These are phyloP conservation scores for Beauveria brongniartii DNA, from an alignment of 2,329 filamentous ascomycete species.

Conservation along the genomic window DNA sequence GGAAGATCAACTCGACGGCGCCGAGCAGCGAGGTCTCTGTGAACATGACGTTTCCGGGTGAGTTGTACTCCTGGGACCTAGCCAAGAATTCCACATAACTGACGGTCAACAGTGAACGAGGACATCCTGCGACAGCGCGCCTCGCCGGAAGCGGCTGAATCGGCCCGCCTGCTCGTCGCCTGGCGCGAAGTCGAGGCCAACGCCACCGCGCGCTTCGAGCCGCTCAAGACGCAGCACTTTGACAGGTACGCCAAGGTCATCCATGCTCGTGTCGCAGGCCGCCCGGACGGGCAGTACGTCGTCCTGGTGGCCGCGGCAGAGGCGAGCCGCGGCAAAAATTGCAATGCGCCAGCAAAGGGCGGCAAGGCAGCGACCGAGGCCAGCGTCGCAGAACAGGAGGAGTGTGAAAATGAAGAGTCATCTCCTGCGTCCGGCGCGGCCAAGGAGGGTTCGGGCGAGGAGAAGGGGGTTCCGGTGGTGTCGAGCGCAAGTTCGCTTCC, in stretches of 20 bases:
- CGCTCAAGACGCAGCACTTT: neutral
- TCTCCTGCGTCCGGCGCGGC: slow-evolving; percentile 7
- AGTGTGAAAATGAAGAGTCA: neutral
- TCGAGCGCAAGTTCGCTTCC: neutral
- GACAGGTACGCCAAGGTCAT: neutral
- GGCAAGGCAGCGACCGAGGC: neutral
- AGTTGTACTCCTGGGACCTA: neutral
- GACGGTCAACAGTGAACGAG: neutral
- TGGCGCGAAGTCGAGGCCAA: neutral
- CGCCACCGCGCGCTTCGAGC: neutral
- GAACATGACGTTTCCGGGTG: neutral
- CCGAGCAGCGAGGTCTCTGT: neutral
- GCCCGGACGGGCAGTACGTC: neutral
- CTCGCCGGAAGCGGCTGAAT: neutral
- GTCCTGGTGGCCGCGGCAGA: neutral
- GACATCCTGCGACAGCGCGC: neutral
- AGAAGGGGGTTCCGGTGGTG: neutral
- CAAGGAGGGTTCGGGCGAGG: neutral
- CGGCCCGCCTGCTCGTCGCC: neutral
- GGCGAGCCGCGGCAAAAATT: too few species aligned
- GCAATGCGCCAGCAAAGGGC: neutral
- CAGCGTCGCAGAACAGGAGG: neutral
- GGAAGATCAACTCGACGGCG: neutral
- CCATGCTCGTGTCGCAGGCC: neutral
- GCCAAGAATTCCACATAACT: neutral